Conservation (phyloP, 148 eudicot species). For the Pouteria glomerata region DNA sequence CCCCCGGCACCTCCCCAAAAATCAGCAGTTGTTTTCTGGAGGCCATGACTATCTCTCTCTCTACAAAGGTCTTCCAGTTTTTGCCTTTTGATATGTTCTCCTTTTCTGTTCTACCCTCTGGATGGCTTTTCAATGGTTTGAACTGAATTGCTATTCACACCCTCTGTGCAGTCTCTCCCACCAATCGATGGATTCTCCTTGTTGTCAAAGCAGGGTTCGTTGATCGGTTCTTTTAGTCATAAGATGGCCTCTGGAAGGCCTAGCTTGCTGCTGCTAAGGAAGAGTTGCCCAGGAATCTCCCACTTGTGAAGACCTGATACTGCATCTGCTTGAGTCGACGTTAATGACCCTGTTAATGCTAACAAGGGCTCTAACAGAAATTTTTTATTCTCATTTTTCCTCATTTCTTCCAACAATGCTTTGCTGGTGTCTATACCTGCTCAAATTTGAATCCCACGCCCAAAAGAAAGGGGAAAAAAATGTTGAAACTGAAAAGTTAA, state of each 20-base stretch:
- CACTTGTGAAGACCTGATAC: constrained; percentile 48
- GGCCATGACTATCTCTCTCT: too few species aligned
- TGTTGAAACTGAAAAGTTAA: too few species aligned
- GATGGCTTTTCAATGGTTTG: not conserved
- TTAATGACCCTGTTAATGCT: constrained; percentile 41
- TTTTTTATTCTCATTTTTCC: constrained; percentile 18
- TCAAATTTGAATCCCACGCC: not conserved
- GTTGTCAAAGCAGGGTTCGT: not conserved
- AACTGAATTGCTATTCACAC: not conserved
- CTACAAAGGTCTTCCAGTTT: too few species aligned
- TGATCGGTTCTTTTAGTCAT: constrained; percentile 46
- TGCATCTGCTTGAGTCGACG: constrained; percentile 38
- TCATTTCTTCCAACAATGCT: constrained; percentile 63
- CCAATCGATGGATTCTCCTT: not conserved
- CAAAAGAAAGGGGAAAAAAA: not conserved
- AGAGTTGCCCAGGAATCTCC: constrained; percentile 53
- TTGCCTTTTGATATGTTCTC: too few species aligned
- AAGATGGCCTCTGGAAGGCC: constrained; percentile 64
- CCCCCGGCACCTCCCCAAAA: too few species aligned
- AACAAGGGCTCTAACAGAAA: constrained; percentile 52
- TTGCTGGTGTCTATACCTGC: constrained; percentile 72
- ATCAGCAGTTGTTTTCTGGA: too few species aligned
- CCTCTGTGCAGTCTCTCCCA: not conserved
- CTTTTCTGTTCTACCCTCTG: too few species aligned
- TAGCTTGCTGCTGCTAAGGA: constrained; percentile 50